A percentile compares a stretch with the other conserved stretches of the same genome.
These are phyloP conservation scores for Lactarius trivialis DNA, from an alignment of 768 basidiomycete species.

Conservation along the genomic window DNA sequence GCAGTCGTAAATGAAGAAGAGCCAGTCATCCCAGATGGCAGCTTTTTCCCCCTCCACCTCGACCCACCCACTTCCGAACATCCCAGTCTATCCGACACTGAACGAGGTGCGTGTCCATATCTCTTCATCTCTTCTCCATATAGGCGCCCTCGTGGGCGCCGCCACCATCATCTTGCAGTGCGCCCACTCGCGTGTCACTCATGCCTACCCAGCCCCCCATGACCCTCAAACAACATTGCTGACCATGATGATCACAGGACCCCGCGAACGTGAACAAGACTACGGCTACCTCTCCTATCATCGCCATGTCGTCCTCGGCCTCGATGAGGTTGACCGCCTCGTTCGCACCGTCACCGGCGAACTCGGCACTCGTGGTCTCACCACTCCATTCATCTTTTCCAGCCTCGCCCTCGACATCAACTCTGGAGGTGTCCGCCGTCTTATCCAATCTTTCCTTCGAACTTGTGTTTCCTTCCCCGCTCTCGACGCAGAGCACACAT, in stretches of 20 bases:
- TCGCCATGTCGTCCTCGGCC: conserved; percentile 68
- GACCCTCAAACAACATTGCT: not conserved
- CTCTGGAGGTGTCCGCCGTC: conserved; percentile 60
- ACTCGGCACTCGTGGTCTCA: conserved; percentile 64
- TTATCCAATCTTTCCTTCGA: conserved; percentile 77
- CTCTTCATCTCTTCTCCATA: not conserved
- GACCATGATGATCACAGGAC: conserved; percentile 17
- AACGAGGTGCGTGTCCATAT: conserved; percentile 10
- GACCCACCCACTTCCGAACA: conserved; percentile 26
- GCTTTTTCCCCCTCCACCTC: conserved; percentile 32
- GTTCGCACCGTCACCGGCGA: conserved; percentile 66
- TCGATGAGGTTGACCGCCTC: conserved; percentile 64
- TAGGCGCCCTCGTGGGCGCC: not conserved
- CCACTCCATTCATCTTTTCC: conserved; percentile 89
- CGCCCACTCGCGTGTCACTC: not conserved
- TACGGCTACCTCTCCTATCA: conserved; percentile 75
- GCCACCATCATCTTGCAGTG: not conserved
- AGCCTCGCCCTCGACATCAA: conserved; percentile 82
- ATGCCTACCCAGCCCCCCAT: not conserved
- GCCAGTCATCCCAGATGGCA: conserved; percentile 30
- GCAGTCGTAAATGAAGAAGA: conserved; percentile 34
- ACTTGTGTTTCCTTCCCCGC: conserved; percentile 38
- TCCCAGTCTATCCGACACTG: conserved; percentile 20
- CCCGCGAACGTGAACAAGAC: conserved; percentile 32
- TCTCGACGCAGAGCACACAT: conserved; percentile 44